A percentile compares a stretch with the other conserved stretches of the same genome.
phyloP scores from a whole-genome alignment of 495 filamentous ascomycete species.

The Copromyces sp. region DNA sequence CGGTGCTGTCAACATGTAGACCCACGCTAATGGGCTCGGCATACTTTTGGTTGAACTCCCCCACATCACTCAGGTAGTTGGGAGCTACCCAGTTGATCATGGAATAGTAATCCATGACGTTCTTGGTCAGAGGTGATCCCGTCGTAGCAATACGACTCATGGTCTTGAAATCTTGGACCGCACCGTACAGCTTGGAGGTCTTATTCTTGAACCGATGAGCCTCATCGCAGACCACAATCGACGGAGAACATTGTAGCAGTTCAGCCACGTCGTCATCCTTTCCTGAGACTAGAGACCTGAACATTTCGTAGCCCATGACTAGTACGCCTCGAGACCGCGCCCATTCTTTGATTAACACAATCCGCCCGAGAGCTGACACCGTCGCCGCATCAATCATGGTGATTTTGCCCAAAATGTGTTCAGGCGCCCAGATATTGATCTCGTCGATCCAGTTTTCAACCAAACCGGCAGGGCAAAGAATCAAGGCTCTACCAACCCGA shows the following conservation, averaged over 20 bases:
- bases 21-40: conserved; percentile 64
- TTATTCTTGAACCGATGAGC: conserved; percentile 71
- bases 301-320: conserved; percentile 62
- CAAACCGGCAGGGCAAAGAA: conserved; percentile 67
- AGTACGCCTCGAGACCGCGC: conserved; percentile 57
- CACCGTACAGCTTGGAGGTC: conserved; percentile 36
- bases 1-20: conserved; percentile 51
- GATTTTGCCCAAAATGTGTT: conserved; percentile 39
- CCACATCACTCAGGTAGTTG: conserved; percentile 55
- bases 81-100: conserved; percentile 88
- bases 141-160: conserved; percentile 75
- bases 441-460: conserved; percentile 81
- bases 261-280: conserved; percentile 22
- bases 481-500: conserved; percentile 50
- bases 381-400: conserved; percentile 34
- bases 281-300: conserved; percentile 28
- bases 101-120: conserved; percentile 68
- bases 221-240: conserved; percentile 79
- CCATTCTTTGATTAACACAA: conserved; percentile 46
- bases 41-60: conserved; percentile 59
- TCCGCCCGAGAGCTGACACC: conserved; percentile 25
- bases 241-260: conserved; percentile 49
- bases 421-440: conserved; percentile 56
- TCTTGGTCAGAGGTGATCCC: conserved; percentile 78
- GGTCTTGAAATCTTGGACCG: conserved; percentile 49